Conservation (phyloP, 2,329 filamentous ascomycete genomes). For the Cercospora sesami region DNA sequence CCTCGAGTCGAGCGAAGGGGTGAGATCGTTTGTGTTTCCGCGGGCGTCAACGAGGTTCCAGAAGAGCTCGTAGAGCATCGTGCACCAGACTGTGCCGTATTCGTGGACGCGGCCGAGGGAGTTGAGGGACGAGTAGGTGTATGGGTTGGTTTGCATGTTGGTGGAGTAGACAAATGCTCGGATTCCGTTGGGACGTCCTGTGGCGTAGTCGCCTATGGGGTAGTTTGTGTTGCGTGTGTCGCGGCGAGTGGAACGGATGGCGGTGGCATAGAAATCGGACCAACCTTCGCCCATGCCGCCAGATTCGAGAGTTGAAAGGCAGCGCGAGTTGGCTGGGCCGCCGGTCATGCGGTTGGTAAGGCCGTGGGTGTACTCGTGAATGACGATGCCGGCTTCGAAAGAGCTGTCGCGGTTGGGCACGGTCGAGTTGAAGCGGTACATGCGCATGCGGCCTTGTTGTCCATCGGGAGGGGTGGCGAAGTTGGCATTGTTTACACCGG, state of each 20-base stretch:
- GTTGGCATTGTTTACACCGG: conserved; percentile 58
- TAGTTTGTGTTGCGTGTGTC: conserved; percentile 53
- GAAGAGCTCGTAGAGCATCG: conserved; percentile 57
- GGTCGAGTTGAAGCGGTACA: conserved; percentile 58
- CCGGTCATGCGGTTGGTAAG: conserved; percentile 61
- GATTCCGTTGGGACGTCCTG: conserved; percentile 49
- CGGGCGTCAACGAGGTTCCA: conserved; percentile 61
- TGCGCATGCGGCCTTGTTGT: conserved; percentile 55
- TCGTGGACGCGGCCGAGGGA: conserved; percentile 46
- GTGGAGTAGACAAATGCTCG: conserved; percentile 56
- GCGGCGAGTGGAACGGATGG: conserved; percentile 49
- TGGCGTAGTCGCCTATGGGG: conserved; percentile 54
- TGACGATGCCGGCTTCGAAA: conserved; percentile 62
- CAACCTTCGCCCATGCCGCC: conserved; percentile 62
- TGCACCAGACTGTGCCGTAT: conserved; percentile 56
- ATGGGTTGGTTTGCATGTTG: conserved; percentile 51
- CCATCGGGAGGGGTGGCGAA: conserved; percentile 59
- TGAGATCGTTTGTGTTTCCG: conserved; percentile 50
- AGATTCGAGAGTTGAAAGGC: conserved; percentile 51
- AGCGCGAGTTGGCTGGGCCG: conserved; percentile 56
- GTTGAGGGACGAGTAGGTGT: conserved; percentile 52
- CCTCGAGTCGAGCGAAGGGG: conserved; percentile 35
- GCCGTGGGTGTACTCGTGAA: conserved; percentile 58
- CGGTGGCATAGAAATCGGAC: conserved; percentile 58
- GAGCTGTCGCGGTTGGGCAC: conserved; percentile 54